Evolutionary conservation across 768 basidiomycete species (phyloP), one percentile per base, ranked within the genome.

Genomic region (Serendipita vermifera): DNA sequence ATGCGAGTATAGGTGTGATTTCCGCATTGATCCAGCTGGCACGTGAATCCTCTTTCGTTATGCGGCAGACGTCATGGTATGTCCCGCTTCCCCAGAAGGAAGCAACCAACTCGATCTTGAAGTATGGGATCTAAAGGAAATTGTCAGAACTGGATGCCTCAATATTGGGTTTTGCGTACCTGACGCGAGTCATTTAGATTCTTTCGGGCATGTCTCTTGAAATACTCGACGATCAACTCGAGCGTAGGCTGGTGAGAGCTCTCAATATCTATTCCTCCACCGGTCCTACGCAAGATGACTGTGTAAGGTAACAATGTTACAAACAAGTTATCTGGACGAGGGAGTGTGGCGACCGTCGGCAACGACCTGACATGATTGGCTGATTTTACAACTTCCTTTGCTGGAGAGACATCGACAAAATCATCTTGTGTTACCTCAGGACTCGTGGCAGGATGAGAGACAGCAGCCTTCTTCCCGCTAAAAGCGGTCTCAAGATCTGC

Each of bases 171-270:
- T n/a, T n/a, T n/a, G n/a, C n/a, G 9, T 11, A 51, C 46, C 46
- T 51, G 46, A n/a, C 46, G 46, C 9, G 46, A 26, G 27, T 51
- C 46, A 29, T 51, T 51, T 15, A 51, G 22, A 51, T 51, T 51
- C 46, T 51, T 51, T 9, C 46, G 4, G 22, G 46, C 46, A 51
- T 51, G 29, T n/a, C 31, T 51, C 9, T 14, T 51, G 22, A 51
- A 51, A 29, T 51, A 51, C 9, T 51, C 46, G 29, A n/a, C 15
- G 27, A 51, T 51, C 20, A 51, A 29, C 22, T 51, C 20, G 22
- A 51, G 29, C 22, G 46, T 51, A 6, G 46, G 46, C 31, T 51
- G 46, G 31, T 51, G 46, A 17, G 46, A 51, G 15, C 46, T 29
- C 31, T 51, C 46, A 15, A 51, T 51, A 7, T 51, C 46, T 22